Evolutionary conservation across 1,139 yeast genomes (phyloP).

Genomic region (Suhomyces chickasaworum): DNA sequence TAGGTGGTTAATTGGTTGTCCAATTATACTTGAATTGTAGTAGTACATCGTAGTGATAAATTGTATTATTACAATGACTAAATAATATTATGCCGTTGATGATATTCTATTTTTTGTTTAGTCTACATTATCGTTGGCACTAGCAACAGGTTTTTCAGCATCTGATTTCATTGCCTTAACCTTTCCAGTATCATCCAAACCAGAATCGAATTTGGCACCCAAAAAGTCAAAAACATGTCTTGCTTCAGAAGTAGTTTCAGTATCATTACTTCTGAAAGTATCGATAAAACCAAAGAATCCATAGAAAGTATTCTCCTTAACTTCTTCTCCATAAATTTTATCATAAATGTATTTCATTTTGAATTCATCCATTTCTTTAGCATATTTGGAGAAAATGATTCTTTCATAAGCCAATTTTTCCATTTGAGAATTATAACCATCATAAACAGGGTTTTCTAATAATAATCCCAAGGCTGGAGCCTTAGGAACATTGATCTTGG

Average conservation of each 20-base stretch:
- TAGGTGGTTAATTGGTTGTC: too few relatives aligned
- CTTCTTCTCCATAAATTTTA: conserved; percentile 88
- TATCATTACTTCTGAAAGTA: conserved; percentile 43
- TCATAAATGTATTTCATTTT: conserved; percentile 89
- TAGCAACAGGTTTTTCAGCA: conserved; percentile 4
- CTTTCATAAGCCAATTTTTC: conserved; percentile 78
- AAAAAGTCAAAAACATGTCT: conserved; percentile 71
- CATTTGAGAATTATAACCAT: conserved; percentile 73
- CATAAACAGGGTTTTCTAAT: conserved; percentile 90
- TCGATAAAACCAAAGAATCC: conserved; percentile 91
- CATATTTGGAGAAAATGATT: conserved; percentile 68
- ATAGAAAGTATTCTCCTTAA: conserved; percentile 80
- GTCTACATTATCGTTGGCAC: conserved; percentile 15
- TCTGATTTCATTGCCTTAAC: conserved; percentile 8
- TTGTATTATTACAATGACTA: neutral
- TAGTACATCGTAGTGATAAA: neutral
- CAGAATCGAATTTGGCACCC: conserved; percentile 53
- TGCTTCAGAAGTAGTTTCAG: conserved; percentile 28
- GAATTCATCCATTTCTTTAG: conserved; percentile 76
- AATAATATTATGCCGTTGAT: too few relatives aligned
- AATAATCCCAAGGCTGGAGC: conserved; percentile 95
- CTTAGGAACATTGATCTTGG: conserved; percentile 86
- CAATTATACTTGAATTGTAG: too few relatives aligned
- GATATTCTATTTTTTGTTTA: neutral
- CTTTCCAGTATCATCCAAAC: conserved; percentile 16